phyloP scores from a whole-genome alignment of 305 asterid species.

The Fraxinus nigra region DNA sequence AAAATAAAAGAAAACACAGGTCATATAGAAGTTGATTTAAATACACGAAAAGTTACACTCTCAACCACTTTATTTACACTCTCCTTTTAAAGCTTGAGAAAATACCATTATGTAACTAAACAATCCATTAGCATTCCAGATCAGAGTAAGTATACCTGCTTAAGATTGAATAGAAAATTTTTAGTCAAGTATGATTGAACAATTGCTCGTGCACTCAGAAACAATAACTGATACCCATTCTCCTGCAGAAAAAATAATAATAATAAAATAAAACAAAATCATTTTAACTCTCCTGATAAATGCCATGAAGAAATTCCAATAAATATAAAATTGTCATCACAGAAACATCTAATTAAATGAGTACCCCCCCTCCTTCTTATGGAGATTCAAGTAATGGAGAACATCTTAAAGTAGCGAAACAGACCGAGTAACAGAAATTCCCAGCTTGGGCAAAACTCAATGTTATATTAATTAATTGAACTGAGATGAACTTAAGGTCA shows the following conservation, averaged over 20 bases:
- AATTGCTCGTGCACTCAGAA: constrained; percentile 90
- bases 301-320: not conserved
- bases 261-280: too few species aligned
- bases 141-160: constrained; percentile 55
- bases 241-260: constrained; percentile 44
- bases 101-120: not conserved
- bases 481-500: not conserved
- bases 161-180: constrained; percentile 72
- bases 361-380: not conserved
- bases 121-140: not conserved
- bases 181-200: constrained; percentile 93
- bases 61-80: not conserved
- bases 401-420: not conserved
- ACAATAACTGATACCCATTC: constrained; percentile 87
- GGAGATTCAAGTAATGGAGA: not conserved
- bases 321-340: not conserved
- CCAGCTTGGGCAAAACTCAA: not conserved
- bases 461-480: not conserved
- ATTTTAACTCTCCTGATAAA: not conserved
- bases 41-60: not conserved
- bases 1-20: not conserved
- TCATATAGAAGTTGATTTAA: not conserved
- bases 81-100: not conserved
- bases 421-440: not conserved
- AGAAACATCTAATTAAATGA: not conserved